Evolutionary conservation across 768 basidiomycete species (phyloP).

Genomic region (Rhizopogon rudus): DNA sequence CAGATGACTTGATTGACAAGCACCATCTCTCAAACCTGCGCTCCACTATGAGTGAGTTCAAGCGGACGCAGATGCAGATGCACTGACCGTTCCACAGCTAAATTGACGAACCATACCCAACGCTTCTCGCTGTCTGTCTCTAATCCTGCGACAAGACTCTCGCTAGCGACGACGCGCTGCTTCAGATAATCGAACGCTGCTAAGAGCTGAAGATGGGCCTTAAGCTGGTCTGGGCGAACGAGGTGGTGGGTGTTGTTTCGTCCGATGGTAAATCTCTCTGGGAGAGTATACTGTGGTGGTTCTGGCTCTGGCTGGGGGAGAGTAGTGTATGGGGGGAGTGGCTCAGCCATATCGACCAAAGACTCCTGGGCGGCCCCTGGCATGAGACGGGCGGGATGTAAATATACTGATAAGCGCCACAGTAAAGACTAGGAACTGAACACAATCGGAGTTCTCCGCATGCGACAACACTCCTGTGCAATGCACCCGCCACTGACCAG

Average conservation of each 20-base stretch:
- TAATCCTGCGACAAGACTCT: constrained; percentile 4
- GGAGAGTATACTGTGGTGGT: constrained; percentile 9
- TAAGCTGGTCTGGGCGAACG: constrained; percentile 21
- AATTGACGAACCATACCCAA: constrained; percentile 33
- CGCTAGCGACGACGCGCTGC: constrained; percentile 13
- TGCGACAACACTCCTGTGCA: too few species aligned
- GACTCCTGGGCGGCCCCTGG: too few species aligned
- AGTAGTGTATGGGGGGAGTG: constrained; percentile 57
- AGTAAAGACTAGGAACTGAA: too few species aligned
- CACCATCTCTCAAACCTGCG: constrained; percentile 33
- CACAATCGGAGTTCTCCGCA: too few species aligned
- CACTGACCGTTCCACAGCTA: constrained; percentile 32
- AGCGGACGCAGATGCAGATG: neutral
- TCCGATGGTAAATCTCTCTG: constrained; percentile 11
- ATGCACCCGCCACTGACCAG: too few species aligned
- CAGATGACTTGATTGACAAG: neutral
- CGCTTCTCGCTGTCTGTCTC: constrained; percentile 25
- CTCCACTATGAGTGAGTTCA: neutral
- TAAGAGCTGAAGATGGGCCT: constrained; percentile 25
- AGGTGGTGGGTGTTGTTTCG: constrained; percentile 4
- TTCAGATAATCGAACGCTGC: constrained; percentile 22
- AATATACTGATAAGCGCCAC: too few species aligned
- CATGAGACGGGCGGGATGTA: too few species aligned
- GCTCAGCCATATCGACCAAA: too few species aligned
- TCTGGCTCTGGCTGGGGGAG: constrained; percentile 28